phyloP scores from a whole-genome alignment of 2,329 filamentous ascomycete genomes.

The Xenosphaeropsis pyriputrescens region DNA sequence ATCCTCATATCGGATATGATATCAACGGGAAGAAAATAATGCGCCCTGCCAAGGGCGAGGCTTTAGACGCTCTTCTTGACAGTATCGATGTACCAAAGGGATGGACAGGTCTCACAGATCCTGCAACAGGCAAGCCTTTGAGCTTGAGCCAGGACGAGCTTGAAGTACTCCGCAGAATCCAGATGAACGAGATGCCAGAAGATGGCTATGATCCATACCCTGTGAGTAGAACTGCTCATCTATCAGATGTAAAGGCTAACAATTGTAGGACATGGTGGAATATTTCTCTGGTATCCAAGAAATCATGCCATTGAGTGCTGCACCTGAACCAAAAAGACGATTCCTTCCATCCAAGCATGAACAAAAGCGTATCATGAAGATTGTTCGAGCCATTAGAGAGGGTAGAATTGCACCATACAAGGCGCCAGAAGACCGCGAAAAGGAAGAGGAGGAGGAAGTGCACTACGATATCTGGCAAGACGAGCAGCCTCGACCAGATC shows the following conservation, averaged over 20 bases:
- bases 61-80: conserved; percentile 82
- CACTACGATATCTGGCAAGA: conserved; percentile 87
- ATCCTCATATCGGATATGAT: conserved; percentile 96
- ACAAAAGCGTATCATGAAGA: conserved; percentile 90
- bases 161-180: conserved; percentile 74
- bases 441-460: conserved; percentile 58
- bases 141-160: conserved; percentile 79
- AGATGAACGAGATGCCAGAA: conserved; percentile 74
- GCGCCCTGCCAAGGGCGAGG: conserved; percentile 86
- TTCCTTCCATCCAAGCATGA: conserved; percentile 97
- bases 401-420: conserved; percentile 87
- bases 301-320: conserved; percentile 86
- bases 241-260: conserved; percentile 8
- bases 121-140: conserved; percentile 82
- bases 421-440: conserved; percentile 53
- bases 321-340: conserved; percentile 88
- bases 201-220: conserved; percentile 91
- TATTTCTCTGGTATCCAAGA: conserved; percentile 88
- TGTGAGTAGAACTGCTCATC: conserved; percentile 25
- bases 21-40: conserved; percentile 98
- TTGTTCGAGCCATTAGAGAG: conserved; percentile 89
- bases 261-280: conserved; percentile 59
- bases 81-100: conserved; percentile 95
- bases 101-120: conserved; percentile 92
- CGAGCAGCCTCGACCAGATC: conserved; percentile 66